Evolutionary conservation across 2,329 filamentous ascomycete genomes (phyloP).

Genomic region (Monosporascus cannonballus): DNA sequence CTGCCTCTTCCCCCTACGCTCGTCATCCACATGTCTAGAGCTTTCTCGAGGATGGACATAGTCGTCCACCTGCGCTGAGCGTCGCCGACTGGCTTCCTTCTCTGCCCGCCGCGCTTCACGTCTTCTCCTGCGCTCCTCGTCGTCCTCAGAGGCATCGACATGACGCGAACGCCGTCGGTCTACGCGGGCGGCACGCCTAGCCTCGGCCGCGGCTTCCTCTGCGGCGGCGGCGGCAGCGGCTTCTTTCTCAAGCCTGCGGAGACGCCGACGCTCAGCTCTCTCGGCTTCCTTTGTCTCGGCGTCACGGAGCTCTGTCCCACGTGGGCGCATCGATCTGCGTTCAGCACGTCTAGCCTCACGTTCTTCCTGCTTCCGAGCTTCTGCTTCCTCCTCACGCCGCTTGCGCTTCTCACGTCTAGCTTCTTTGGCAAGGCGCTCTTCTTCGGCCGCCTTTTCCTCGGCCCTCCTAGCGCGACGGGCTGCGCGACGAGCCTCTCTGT

Average conservation of each 20-base stretch:
- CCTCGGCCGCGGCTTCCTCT: conserved; percentile 39
- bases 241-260: conserved; percentile 33
- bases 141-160: conserved; percentile 40
- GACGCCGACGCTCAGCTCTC: conserved; percentile 33
- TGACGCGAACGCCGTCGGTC: conserved; percentile 44
- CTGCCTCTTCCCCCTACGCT: conserved; percentile 25
- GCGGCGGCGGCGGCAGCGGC: conserved; percentile 35
- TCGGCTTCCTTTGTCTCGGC: conserved; percentile 31
- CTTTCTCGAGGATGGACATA: conserved; percentile 37
- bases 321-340: conserved; percentile 40
- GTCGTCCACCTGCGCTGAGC: conserved; percentile 37
- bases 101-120: conserved; percentile 46
- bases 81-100: conserved; percentile 34
- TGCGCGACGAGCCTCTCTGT: conserved; percentile 55
- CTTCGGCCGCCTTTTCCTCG: conserved; percentile 47
- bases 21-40: conserved; percentile 28
- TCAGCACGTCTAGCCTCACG: conserved; percentile 54
- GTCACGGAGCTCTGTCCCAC: conserved; percentile 46
- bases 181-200: conserved; percentile 37
- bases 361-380: conserved; percentile 48
- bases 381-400: conserved; percentile 49
- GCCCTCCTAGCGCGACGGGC: conserved; percentile 55
- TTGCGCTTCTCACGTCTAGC: conserved; percentile 49
- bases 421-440: conserved; percentile 50
- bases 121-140: conserved; percentile 47